phyloP scores from a whole-genome alignment of 78 protist species.

The Tieghemostelium lacteum region DNA sequence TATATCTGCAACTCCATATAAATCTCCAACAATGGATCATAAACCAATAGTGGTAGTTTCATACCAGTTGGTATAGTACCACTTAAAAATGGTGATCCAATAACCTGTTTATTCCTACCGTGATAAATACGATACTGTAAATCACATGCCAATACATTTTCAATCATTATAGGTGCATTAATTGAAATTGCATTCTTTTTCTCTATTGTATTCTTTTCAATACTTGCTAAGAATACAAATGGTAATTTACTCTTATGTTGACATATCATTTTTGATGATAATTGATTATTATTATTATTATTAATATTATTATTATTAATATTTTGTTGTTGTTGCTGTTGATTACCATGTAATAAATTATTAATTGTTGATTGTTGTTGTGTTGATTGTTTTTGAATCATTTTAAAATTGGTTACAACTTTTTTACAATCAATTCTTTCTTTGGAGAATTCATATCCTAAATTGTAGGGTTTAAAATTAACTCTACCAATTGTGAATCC shows the following conservation, averaged over 20 bases:
- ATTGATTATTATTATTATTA: conserved; percentile 6
- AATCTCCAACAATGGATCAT: conserved; percentile 38
- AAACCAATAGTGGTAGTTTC: conserved; percentile 19
- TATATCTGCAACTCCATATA: conserved; percentile 68
- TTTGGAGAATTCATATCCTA: conserved; percentile 27
- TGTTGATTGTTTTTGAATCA: neutral
- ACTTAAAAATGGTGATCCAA: conserved; percentile 52
- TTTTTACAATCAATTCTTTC: conserved; percentile 55
- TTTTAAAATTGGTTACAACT: conserved; percentile 20
- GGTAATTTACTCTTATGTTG: conserved; percentile 31
- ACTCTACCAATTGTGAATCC: conserved; percentile 38
- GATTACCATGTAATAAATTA: neutral
- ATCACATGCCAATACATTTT: conserved; percentile 78
- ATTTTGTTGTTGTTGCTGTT: neutral
- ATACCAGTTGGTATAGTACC: conserved; percentile 58
- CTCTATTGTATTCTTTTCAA: conserved; percentile 33
- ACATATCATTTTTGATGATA: conserved; percentile 55
- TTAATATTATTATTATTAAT: neutral
- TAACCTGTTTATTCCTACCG: conserved; percentile 33
- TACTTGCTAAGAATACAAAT: conserved; percentile 22
- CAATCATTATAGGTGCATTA: conserved; percentile 44
- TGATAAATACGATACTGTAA: conserved; percentile 34
- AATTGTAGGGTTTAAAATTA: conserved; percentile 45
- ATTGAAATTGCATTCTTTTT: conserved; percentile 57
- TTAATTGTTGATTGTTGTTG: neutral